phyloP scores from a whole-genome alignment of 768 basidiomycete genomes.

The Suillus fuscotomentosus region DNA sequence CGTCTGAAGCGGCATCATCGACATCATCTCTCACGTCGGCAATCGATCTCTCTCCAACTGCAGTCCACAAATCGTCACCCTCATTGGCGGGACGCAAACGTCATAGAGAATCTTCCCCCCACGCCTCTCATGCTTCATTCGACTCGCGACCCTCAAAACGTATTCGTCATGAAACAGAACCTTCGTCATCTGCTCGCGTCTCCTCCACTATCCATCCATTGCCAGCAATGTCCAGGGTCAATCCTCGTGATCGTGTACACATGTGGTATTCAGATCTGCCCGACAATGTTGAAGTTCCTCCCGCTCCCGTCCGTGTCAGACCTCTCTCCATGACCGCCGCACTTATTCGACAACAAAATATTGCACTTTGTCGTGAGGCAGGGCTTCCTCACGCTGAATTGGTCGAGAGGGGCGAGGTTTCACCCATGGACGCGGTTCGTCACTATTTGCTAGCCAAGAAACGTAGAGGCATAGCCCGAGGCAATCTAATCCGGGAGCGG shows the following conservation, averaged over 20 bases:
- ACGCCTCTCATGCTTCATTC: background rate
- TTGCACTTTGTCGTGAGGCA: background rate
- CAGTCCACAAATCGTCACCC: background rate
- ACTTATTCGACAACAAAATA: slow-evolving; percentile 15
- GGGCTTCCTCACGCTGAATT: slow-evolving; percentile 3
- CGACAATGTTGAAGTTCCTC: slow-evolving; percentile 1
- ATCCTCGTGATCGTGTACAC: slow-evolving; percentile 2
- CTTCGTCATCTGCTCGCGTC: slow-evolving; percentile 3
- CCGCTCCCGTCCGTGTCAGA: background rate
- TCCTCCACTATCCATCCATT: slow-evolving; percentile 1
- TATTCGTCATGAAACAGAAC: background rate
- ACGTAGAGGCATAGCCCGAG: slow-evolving; percentile 6
- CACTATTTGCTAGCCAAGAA: slow-evolving; percentile 9
- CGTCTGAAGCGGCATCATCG: background rate
- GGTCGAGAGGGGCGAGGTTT: background rate
- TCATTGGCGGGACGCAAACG: slow-evolving; percentile 1
- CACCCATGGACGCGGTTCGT: background rate
- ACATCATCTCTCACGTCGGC: background rate
- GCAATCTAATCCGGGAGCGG: slow-evolving; percentile 9
- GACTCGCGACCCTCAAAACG: slow-evolving; percentile 3
- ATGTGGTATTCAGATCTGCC: slow-evolving; percentile 12
- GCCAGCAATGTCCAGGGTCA: background rate
- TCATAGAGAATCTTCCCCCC: slow-evolving; percentile 1
- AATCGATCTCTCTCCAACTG: background rate
- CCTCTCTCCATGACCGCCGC: background rate